Evolutionary conservation across 371 early-diverging fungal species (phyloP).

Genomic region (Lichtheimia corymbifera): DNA sequence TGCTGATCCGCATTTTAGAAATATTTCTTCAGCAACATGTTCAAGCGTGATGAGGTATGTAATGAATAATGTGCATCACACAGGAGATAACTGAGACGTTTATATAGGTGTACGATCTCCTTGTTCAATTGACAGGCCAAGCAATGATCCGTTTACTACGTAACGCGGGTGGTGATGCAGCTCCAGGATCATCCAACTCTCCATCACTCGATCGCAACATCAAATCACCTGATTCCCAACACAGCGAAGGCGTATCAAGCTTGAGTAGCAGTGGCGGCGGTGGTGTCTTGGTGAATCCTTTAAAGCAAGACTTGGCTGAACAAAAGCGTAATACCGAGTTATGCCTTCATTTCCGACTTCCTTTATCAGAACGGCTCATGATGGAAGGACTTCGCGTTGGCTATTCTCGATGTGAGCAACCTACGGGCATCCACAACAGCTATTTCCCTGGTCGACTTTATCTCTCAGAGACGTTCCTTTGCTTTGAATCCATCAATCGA

Average conservation of each 20-base stretch:
- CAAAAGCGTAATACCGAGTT: slow-evolving; percentile 80
- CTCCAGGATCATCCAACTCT: slow-evolving; percentile 54
- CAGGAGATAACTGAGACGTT: background rate
- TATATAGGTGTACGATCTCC: slow-evolving; percentile 77
- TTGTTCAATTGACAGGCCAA: slow-evolving; percentile 84
- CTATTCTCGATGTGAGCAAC: slow-evolving; percentile 27
- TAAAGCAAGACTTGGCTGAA: slow-evolving; percentile 58
- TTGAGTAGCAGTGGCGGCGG: slow-evolving; percentile 7
- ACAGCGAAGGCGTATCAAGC: background rate
- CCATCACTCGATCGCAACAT: slow-evolving; percentile 3
- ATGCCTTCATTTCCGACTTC: slow-evolving; percentile 71
- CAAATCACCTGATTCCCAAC: background rate
- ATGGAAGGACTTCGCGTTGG: slow-evolving; percentile 57
- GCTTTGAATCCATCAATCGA: slow-evolving; percentile 71
- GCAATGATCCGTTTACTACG: slow-evolving; percentile 87
- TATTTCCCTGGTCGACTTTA: slow-evolving; percentile 67
- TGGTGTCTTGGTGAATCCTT: slow-evolving; percentile 41
- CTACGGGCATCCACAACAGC: background rate
- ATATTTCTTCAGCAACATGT: slow-evolving; percentile 90
- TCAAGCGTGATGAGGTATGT: slow-evolving; percentile 83
- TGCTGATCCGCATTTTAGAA: slow-evolving; percentile 16
- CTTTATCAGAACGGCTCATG: slow-evolving; percentile 59
- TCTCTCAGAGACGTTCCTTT: slow-evolving; percentile 81
- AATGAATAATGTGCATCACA: background rate
- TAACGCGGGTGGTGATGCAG: slow-evolving; percentile 65